Evolutionary conservation across 2,329 filamentous ascomycete species (phyloP).

Genomic region (Epichloe coenophiala): DNA sequence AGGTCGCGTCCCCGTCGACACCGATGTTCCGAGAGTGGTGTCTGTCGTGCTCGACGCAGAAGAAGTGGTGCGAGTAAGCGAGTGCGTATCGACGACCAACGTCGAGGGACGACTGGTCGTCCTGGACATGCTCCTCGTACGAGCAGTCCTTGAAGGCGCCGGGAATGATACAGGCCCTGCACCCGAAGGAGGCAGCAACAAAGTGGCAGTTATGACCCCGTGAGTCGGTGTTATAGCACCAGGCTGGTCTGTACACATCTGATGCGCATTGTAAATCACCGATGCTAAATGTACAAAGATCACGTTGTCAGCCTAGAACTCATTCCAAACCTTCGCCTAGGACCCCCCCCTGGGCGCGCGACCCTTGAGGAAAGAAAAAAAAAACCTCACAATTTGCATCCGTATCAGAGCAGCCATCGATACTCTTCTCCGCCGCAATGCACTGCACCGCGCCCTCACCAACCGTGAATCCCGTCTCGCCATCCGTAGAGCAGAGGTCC

Average conservation of each 20-base stretch:
- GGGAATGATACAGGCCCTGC: slow-evolving; percentile 18
- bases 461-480: slow-evolving; percentile 49
- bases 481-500: slow-evolving; percentile 50
- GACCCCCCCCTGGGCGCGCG: no score
- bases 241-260: slow-evolving; percentile 41
- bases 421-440: slow-evolving; percentile 37
- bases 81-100: slow-evolving; percentile 5
- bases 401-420: slow-evolving; percentile 36
- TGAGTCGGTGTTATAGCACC: slow-evolving; percentile 44
- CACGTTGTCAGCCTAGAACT: not conserved
- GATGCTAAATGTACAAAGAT: slow-evolving; percentile 17
- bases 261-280: slow-evolving; percentile 35
- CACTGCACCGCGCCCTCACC: slow-evolving; percentile 62
- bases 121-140: not conserved
- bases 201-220: slow-evolving; percentile 41
- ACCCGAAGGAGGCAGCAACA: slow-evolving; percentile 23
- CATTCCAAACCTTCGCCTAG: not conserved
- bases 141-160: slow-evolving; percentile 6
- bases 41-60: not conserved
- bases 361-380: no score
- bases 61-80: not conserved
- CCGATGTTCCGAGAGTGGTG: not conserved
- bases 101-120: slow-evolving; percentile 3
- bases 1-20: slow-evolving; percentile 1
- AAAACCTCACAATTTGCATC: slow-evolving; percentile 23